Evolutionary conservation across 495 filamentous ascomycete genomes (phyloP), one percentile per base, ranked within the genome.

Genomic region (Aspergillus taichungensis): DNA sequence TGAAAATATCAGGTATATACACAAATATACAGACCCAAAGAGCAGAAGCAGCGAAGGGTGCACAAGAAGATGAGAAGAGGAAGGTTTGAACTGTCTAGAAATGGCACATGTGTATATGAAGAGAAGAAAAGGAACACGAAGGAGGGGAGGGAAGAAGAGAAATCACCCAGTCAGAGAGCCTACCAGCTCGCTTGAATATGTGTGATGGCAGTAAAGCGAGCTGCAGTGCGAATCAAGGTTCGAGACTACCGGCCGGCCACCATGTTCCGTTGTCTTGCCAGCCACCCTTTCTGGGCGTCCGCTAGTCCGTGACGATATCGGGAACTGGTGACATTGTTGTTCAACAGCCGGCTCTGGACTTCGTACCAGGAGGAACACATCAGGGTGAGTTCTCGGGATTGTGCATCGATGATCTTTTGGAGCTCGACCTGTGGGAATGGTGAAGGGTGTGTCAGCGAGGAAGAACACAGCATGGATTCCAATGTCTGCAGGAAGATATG

Each of bases 301-400:
- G 80, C 76, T 52, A 85, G 57, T 3, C 67, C 67, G 41, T 69
- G 61, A 7, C 70, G 64, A 47, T 68, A 71, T 40, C 66, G 61
- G 6, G 68, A 68, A 37, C 69, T 57, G 13, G 84, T 79, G 38
- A 95, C 84, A 52, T 84, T 88, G 64, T 90, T 94, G 64, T 84
- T 89, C 67, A 96, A 90, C 49, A 95, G 61, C 33, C 91, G 75
- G 55, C 76, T 80, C 10, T 87, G 77, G 34, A 96, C 76, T 53
- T 95, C 87, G 64, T 95, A 94, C 87, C 87, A 98, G 8, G 92
- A 90, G 3, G 83, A 89, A 29, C 83, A 73, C 47, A 98, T 88
- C 63, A 97, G 78, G 41, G 70, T 72, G 51, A 89, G 87, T 65
- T 98, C 92, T 46, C 85, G 81, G 12, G 63, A 52, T 59, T 86